These are phyloP conservation scores for Lachancea waltii DNA, from an alignment of 805 yeast genomes.

Conservation along the genomic window DNA sequence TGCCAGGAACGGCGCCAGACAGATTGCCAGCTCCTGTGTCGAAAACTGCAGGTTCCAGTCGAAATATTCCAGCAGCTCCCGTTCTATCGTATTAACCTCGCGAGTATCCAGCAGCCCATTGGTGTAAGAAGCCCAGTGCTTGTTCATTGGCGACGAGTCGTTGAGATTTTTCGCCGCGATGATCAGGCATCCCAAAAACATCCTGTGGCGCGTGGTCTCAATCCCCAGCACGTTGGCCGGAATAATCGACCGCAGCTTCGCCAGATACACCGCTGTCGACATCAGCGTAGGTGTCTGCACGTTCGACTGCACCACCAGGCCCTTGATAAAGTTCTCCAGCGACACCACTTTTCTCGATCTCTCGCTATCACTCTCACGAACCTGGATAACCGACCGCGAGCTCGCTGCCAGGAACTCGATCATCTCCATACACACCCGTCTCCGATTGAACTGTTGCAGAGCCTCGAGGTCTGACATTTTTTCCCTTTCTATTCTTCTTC, in stretches of 20 bases:
- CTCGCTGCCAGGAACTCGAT: conserved; percentile 22
- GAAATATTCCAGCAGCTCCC: conserved; percentile 73
- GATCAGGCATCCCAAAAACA: conserved; percentile 81
- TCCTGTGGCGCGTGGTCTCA: conserved; percentile 88
- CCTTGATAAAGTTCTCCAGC: conserved; percentile 59
- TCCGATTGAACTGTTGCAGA: conserved; percentile 22
- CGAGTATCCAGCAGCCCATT: conserved; percentile 68
- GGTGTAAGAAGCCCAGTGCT: conserved; percentile 93
- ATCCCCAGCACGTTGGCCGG: conserved; percentile 90
- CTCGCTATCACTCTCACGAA: conserved; percentile 8
- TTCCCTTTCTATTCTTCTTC: too few species aligned
- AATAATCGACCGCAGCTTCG: conserved; percentile 65
- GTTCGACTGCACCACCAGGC: conserved; percentile 70
- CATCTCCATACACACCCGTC: conserved; percentile 28
- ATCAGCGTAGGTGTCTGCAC: conserved; percentile 93
- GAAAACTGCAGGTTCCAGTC: conserved; percentile 79
- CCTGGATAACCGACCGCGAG: conserved; percentile 27
- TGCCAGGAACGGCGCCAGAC: conserved; percentile 66
- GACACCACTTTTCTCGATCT: conserved; percentile 34
- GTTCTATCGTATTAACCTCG: conserved; percentile 87
- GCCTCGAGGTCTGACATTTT: conserved; percentile 30
- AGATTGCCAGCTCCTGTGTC: conserved; percentile 60
- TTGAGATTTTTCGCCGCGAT: conserved; percentile 88
- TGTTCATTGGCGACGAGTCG: conserved; percentile 91
- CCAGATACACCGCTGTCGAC: conserved; percentile 82